Base-by-base conservation (phyloP, 176 grass and related monocot species). In the Areca catechu region DNA sequence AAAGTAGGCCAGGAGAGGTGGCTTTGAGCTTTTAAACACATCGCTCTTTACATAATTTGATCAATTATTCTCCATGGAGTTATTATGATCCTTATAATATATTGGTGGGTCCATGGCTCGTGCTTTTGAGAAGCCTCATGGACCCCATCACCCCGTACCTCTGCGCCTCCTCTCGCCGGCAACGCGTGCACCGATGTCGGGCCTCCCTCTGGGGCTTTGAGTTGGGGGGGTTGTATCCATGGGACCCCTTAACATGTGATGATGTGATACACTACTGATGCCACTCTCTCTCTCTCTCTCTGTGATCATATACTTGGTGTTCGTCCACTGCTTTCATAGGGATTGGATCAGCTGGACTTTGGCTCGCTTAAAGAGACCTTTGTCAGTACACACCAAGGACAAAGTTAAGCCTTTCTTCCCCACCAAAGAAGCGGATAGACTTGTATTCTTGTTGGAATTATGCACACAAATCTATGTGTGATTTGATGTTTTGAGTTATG, bases 131-230 rank as follows among this genome's bases (percentile, higher is more conserved):
- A 51, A 24, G 62, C 22, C 62, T 22, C 20, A 51, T 51, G 62
- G 61, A 47, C 10, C 61, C 61, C 34, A n/a, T 37, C 1, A 3
- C 1, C 43, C 34, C 7, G 61, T 64, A 49, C 61, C 19, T 7
- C 47, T 64, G 61, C 61, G 7, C 19, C 61, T 50, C 5, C 20
- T 4, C 9, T 17, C 47, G 4, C 20, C 43, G 61, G 61, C 61
- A 64, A 50, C 61, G 61, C 61, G 61, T 64, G 61, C 61, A 50
- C 61, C 61, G 15, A 48, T 64, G 61, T 64, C 61, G 61, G 47
- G 14, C 20, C 20, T 37, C 17, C 16, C 16, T 7, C 9, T 20
- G 23, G 23, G 15, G 17, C 57, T 37, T 17, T 25, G 15, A 34
- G 28, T 4, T 29, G 2, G 7, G 9, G 10, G 34, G 34, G 34